Base-by-base conservation (phyloP, 352 stramenopile species). In the Phytopythium delawarense region DNA sequence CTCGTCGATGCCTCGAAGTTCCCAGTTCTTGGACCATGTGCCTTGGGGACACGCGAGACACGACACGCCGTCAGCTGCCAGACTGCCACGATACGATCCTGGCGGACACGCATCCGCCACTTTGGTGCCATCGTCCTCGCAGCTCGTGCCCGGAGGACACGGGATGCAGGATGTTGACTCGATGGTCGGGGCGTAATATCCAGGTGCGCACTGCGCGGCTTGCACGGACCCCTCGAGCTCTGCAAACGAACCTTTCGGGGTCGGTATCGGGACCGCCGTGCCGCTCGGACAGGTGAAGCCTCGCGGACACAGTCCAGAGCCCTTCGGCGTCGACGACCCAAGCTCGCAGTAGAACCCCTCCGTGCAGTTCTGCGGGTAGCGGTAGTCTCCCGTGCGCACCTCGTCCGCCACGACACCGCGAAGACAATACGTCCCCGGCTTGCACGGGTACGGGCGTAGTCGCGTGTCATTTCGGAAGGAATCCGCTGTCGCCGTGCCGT, bases 11-110 rank as follows among this genome's bases (percentile, higher is more conserved):
- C 96, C 89, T 53, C 95, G 86, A 4, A 99, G 72, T 53, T 98
- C 93, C 94, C 96, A 99, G 75, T 99, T 99, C 75, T 99, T 99
- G 18, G 90, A 98, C 97, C 97, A 99, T 13, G 92, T 98, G 7
- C 96, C 96, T 73, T 98, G 87, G 13, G 95, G 91, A 74, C 91
- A 98, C 49, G 85, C 74, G 4, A 90, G 69, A 68, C 96, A 98
- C 11, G 92, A 87, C 37, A 97, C 64, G 16, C 88, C 92, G 70
- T 99, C 93, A n/a, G 75, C 82, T 1, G 72, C 71, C 1, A 97
- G 62, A 46, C 77, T 93, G 2, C 84, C 86, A 15, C 96, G 84
- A 74, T 98, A 99, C 21, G 88, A 97, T 2, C 97, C 97, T 16
- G 96, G 96, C 0, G 78, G 73, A 69, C 97, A 99, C 32, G 98